Base-by-base conservation (phyloP, 805 yeast genomes). In the Candida boleticola region DNA sequence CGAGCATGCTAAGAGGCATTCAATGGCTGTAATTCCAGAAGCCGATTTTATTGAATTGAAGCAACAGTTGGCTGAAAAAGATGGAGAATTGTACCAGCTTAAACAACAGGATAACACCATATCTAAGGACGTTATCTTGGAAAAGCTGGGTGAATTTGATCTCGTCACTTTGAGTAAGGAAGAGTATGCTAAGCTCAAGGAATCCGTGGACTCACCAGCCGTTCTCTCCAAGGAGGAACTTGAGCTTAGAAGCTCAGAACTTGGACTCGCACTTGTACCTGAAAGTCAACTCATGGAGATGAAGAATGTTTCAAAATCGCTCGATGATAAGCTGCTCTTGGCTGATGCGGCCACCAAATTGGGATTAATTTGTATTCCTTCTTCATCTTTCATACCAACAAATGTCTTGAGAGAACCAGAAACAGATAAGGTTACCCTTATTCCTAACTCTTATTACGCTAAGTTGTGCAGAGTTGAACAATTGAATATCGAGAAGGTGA, bases 391-490 rank as follows among this genome's bases (percentile, higher is more conserved):
- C 50, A 66, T 84, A 46, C 80, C 86, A 1, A 82, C 89, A 0
- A 79, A 85, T 1, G 74, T 74, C 29, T 74, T 77, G 6, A 69
- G 75, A 48, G 61, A 61, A 3, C 79, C 85, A 3, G 86, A 82
- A 49, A 59, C 71, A 10, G 60, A 66, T 3, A 76, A 77, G 46
- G 81, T 83, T 26, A 82, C 81, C 44, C 80, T 82, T 7, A 55
- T 85, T 26, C 89, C 92, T 4, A 66, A 74, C 4, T 71, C 81
- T 1, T 83, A 83, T 55, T 85, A 82, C 60, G 75, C 76, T 48
- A 78, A 77, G 54, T 61, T 85, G 46, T 56, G 76, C 22, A 71
- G 75, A 42, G 71, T 64, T 18, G 77, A 73, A 37, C 42, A 64
- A 1, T 55, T 71, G 51, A 64, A 69, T 20, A 57, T 76, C 37